Base-by-base conservation (phyloP, 2,329 filamentous ascomycete genomes). In the Fusarium chaquense region DNA sequence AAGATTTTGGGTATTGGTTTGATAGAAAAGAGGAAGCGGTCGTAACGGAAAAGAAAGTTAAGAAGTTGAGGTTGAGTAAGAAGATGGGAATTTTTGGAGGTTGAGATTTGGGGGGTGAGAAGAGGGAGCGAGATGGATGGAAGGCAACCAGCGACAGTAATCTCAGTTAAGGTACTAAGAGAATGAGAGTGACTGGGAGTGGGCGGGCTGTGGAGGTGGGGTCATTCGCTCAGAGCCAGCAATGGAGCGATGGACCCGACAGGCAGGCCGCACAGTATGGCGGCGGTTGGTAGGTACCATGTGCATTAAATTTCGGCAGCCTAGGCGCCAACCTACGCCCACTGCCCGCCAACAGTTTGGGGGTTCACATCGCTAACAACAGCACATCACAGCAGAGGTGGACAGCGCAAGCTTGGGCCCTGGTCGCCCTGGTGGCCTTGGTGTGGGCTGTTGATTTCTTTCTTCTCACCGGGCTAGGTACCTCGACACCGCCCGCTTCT, bases 41-140 rank as follows among this genome's bases (percentile, higher is more conserved):
- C 62, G 60, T 65, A 67, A 61, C 56, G 55, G 65, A 73, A 62
- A 71, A 69, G 59, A 62, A 55, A 70, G 68, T 52, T 52, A 41
- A 41, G 35, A 52, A 52, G 35, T 52, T 30, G 36, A 73, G 56
- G 62, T 70, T 69, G 54, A 67, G 72, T 59, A 58, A 60, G 60
- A 71, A 59, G 56, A 70, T 72, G 68, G 49, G 49, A 69, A 53
- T 64, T 73, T 73, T 72, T 70, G 72, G 49, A 74, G 72, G 65
- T 74, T 67, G 72, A 74, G 70, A 73, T 69, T 73, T 69, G 70
- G 70, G 63, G 72, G 69, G 71, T 72, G 71, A 73, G 61, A 69
- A 71, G 65, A 65, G 65, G 70, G 70, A 73, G 63, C 60, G 54
- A 50, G 63, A 58, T 51, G 49, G 64, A 41, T 60, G 61, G 61